A percentile compares a stretch with the other conserved stretches of the same genome.
Conservation (phyloP, 2,329 filamentous ascomycete genomes). For the Bipolaris oryzae region DNA sequence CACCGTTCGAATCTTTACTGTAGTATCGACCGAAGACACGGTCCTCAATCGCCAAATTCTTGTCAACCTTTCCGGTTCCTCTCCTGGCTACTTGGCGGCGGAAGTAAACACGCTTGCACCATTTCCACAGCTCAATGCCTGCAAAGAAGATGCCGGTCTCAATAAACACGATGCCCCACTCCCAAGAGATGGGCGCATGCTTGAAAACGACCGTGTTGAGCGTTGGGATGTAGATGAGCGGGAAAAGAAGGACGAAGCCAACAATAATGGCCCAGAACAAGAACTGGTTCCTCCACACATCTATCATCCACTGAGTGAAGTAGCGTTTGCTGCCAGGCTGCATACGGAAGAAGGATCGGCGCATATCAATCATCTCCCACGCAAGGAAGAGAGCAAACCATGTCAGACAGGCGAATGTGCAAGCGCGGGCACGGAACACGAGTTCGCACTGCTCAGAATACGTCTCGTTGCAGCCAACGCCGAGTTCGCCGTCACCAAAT, state of each 20-base stretch:
- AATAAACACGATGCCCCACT: conserved; percentile 72
- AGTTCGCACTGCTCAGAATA: conserved; percentile 43
- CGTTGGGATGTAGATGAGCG: conserved; percentile 67
- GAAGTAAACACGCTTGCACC: conserved; percentile 61
- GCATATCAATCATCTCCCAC: conserved; percentile 78
- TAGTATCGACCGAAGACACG: conserved; percentile 27
- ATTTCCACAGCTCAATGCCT: conserved; percentile 71
- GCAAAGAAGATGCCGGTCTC: conserved; percentile 66
- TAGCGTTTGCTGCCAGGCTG: conserved; percentile 62
- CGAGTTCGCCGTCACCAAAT: conserved; percentile 41
- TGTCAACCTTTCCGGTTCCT: conserved; percentile 14
- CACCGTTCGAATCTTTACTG: conserved; percentile 1
- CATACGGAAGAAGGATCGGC: conserved; percentile 77
- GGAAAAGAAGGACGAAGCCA: conserved; percentile 55
- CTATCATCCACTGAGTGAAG: conserved; percentile 64
- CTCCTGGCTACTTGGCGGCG: conserved; percentile 26
- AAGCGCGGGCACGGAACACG: conserved; percentile 64
- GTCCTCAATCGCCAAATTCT: conserved; percentile 27
- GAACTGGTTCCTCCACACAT: conserved; percentile 75
- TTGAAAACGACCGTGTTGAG: conserved; percentile 70
- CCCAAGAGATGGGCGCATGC: conserved; percentile 69
- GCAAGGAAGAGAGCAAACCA: conserved; percentile 79
- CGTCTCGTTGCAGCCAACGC: conserved; percentile 43
- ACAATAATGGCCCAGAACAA: conserved; percentile 54
- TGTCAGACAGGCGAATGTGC: conserved; percentile 74